Conservation (phyloP, 495 filamentous ascomycete genomes). For the Cairneyella variabilis region DNA sequence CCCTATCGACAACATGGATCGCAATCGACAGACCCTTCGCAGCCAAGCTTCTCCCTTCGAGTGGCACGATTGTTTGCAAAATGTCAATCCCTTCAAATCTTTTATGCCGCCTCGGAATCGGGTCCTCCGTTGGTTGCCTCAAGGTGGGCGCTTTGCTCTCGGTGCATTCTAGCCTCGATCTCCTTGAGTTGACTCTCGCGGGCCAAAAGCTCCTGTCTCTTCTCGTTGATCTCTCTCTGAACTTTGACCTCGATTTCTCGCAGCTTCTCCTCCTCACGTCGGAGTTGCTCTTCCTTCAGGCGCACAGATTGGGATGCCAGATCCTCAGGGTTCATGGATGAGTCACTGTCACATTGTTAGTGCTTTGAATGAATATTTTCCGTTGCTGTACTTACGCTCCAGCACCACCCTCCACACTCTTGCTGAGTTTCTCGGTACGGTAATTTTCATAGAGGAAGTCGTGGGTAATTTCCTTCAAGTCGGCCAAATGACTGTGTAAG, state of each 20-base stretch:
- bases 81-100: conserved; percentile 3
- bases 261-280: conserved; percentile 98
- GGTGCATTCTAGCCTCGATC: conserved; percentile 66
- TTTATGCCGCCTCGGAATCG: conserved; percentile 20
- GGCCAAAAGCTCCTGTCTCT: conserved; percentile 95
- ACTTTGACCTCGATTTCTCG: conserved; percentile 99
- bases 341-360: conserved; percentile 51
- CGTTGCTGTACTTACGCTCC: conserved; percentile 63
- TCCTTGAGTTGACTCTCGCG: conserved; percentile 98
- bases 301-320: conserved; percentile 94
- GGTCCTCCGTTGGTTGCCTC: conserved; percentile 43
- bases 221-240: conserved; percentile 98
- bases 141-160: conserved; percentile 39
- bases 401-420: conserved; percentile 92
- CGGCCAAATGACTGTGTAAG: conserved; percentile 93
- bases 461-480: conserved; percentile 98
- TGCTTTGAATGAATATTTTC: neutral
- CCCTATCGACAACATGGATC: conserved; percentile 14
- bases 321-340: conserved; percentile 96
- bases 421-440: conserved; percentile 99
- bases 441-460: conserved; percentile 99
- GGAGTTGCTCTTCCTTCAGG: conserved; percentile 98
- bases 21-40: conserved; percentile 11
- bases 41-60: conserved; percentile 9
- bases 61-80: conserved; percentile 9